Evolutionary conservation across 305 asterid genomes (phyloP).

Genomic region (Nicotiana rustica): DNA sequence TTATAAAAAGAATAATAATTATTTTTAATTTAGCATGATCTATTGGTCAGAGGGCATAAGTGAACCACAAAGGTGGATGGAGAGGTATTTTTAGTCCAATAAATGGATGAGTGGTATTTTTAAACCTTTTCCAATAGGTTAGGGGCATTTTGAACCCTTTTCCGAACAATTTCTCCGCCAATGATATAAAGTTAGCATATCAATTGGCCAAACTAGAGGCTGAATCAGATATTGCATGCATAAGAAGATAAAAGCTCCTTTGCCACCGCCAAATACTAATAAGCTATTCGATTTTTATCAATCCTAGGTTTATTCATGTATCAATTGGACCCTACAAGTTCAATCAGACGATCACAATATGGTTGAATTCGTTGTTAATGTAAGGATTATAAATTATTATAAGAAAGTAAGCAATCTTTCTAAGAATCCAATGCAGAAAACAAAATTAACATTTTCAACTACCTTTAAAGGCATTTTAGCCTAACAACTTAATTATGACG

Average conservation of each 20-base stretch:
- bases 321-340: not conserved
- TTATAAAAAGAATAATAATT: too few species aligned
- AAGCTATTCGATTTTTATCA: not conserved
- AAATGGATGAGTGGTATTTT: too few species aligned
- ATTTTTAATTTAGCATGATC: too few species aligned
- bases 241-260: too few species aligned
- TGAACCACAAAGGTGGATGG: too few species aligned
- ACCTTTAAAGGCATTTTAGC: slow-evolving; percentile 37
- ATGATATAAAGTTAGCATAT: not conserved
- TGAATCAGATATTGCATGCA: too few species aligned
- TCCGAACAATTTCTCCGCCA: not conserved
- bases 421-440: slow-evolving; percentile 42
- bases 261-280: not conserved
- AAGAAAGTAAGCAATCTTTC: not conserved
- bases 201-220: not conserved
- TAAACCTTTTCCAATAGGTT: too few species aligned
- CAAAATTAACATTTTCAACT: slow-evolving; percentile 37
- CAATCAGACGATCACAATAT: not conserved
- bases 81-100: too few species aligned
- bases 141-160: too few species aligned
- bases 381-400: not conserved
- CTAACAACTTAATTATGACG: not conserved
- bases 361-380: not conserved
- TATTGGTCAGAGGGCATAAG: too few species aligned
- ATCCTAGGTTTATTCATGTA: not conserved